phyloP scores from a whole-genome alignment of 2,329 filamentous ascomycete genomes.

The Hirsutella rhossiliensis region DNA sequence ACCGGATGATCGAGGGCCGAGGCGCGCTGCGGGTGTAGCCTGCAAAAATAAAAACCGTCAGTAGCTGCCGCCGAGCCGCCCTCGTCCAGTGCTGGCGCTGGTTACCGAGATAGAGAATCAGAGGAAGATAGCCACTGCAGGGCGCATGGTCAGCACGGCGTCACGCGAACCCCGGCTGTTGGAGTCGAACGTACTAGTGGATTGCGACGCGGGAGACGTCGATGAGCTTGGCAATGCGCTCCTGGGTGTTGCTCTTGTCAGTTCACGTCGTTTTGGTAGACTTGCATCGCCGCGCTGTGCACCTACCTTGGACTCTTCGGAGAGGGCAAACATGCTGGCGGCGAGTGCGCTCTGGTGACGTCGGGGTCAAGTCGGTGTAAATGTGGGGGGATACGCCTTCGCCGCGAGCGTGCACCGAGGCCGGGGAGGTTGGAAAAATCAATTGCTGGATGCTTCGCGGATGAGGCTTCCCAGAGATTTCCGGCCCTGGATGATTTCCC shows the following conservation, averaged over 20 bases:
- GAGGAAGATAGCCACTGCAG: conserved; percentile 78
- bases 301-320: conserved; percentile 89
- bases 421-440: too few relatives aligned
- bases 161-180: too few relatives aligned
- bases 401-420: too few relatives aligned
- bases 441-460: too few relatives aligned
- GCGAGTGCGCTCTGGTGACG: neutral
- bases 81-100: neutral
- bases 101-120: conserved; percentile 97
- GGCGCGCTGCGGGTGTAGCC: conserved; percentile 93
- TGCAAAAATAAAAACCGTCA: conserved; percentile 26
- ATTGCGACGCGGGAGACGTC: conserved; percentile 87
- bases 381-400: too few relatives aligned
- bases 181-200: conserved; percentile 62
- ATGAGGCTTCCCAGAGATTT: too few relatives aligned
- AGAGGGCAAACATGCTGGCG: conserved; percentile 53
- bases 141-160: neutral
- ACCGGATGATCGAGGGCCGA: conserved; percentile 59
- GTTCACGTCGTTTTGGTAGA: too few relatives aligned
- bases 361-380: too few relatives aligned
- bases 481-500: too few relatives aligned
- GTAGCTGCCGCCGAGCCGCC: neutral
- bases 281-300: too few relatives aligned
- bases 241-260: conserved; percentile 39
- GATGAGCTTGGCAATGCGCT: conserved; percentile 95